Base-by-base conservation (phyloP, 179 eudicot genomes). In the Amaranthus tricolor region DNA sequence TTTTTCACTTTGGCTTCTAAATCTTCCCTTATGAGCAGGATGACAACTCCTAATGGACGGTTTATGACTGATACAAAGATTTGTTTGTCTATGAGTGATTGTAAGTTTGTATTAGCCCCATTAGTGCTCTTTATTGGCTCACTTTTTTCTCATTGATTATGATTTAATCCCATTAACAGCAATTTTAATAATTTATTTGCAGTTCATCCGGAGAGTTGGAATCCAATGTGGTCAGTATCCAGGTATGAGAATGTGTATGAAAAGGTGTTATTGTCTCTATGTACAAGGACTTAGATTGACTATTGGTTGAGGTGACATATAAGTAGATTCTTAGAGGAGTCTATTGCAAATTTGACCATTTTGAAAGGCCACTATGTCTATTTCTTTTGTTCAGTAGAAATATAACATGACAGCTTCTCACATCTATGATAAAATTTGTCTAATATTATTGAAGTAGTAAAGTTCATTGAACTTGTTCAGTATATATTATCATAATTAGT, bases 141-240 rank as follows among this genome's bases (percentile, higher is more conserved):
- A 6, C 7, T 24, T 48, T 50, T 70, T 60, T n/a, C 13, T 52
- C 24, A 53, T 71, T 66, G 57, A 40, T 56, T 15, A 43, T 68
- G 13, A 24, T 54, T 67, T 53, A 17, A 19, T 67, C 24, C 7
- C 63, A 24, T 62, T 43, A 5, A 52, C 20, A 21, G 44, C 21
- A 6, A 17, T 62, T 10, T 62, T 17, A 5, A 70, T 66, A 49
- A 58, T 20, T 66, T 1, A 73, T 77, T 74, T 77, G 55, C 86
- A 95, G 99, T 87, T 85, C 99, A 95, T 84, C 99, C 99, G 47
- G 99, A 95, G 82, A 91, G 88, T 77, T 93, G 99, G 98, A 95
- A 93, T 78, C 99, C 98, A 31, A 94, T 94, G 98, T 94, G 98
- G 98, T 92, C 97, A 61, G 98, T 90, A 64, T 89, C 98, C 74